Evolutionary conservation across 2,329 filamentous ascomycete species (phyloP), one percentile per base, ranked within the genome.

Genomic region (Teratosphaeria gauchensis): DNA sequence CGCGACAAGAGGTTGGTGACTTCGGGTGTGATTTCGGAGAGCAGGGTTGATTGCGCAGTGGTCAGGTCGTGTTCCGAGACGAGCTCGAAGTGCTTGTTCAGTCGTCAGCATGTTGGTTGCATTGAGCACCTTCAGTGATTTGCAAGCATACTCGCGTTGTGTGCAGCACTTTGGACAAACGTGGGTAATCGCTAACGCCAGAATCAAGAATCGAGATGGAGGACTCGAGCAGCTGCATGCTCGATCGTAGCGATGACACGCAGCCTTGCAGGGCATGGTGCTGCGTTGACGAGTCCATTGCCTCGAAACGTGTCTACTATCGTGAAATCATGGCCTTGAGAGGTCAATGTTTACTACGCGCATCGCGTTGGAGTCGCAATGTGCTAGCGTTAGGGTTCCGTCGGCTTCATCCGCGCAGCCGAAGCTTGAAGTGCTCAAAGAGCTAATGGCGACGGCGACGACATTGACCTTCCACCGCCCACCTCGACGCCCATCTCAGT

Each of bases 11-110:
- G 83, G 59, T 85, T 83, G 32, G 86, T 79, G 63, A 95, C 88
- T 72, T 90, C 91, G 8, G 92, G 92, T n/a, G 87, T 86, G 65
- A 96, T 94, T 71, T 95, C 91, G 68, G 90, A 88, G 66, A 91
- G 87, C 19, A 96, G 84, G 4, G 90, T 86, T 64, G 89, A 81
- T 74, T 96, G 92, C 33, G 92, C 92, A 62, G 87, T 82, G 61
- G 86, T 85, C 52, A 96, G 84, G 56, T 89, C 89, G 12, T 88
- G 84, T 71, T 95, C 90, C 16, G 91, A 89, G 66, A 96, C 89
- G 51, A 96, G 85, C 73, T 96, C 92, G 75, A 95, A 96, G 76
- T 96, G 92, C 87, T 95, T 54, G 19, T n/a, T 9, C 14, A 6
- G 4, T 4, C 31, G 21, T 24, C 16, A 35, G 53, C 28, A 53